These are phyloP conservation scores for Umbilicaria muhlenbergii DNA, from an alignment of 495 filamentous ascomycete species.

Conservation along the genomic window DNA sequence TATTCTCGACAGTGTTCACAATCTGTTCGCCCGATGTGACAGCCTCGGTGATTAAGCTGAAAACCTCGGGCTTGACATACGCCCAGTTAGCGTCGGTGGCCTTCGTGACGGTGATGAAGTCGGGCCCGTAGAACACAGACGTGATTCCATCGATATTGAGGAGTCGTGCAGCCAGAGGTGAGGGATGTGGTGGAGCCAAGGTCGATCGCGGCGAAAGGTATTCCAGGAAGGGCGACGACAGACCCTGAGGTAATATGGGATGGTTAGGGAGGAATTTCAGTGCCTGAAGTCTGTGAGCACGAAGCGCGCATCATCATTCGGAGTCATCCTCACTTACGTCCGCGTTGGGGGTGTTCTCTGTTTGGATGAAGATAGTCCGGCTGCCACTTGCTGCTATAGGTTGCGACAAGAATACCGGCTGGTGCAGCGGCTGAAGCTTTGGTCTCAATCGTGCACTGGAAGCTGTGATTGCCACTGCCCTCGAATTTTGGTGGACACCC, in stretches of 20 bases:
- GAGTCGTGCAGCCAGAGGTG: conserved; percentile 78
- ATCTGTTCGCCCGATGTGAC: conserved; percentile 70
- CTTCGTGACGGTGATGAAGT: conserved; percentile 96
- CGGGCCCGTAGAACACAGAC: conserved; percentile 83
- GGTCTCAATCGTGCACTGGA: conserved; percentile 14
- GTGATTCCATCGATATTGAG: conserved; percentile 85
- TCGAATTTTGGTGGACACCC: conserved; percentile 14
- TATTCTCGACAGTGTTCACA: conserved; percentile 55
- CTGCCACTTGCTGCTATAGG: conserved; percentile 17
- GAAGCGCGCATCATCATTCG: background rate
- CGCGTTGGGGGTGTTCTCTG: conserved; percentile 78
- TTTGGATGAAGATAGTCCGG: conserved; percentile 94
- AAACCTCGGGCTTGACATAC: conserved; percentile 88
- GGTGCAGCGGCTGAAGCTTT: conserved; percentile 16
- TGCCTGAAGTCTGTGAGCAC: conserved; percentile 23
- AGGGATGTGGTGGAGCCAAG: conserved; percentile 75
- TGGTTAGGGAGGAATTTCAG: conserved; percentile 91
- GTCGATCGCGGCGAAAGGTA: conserved; percentile 81
- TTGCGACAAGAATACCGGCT: conserved; percentile 30
- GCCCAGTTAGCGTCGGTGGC: conserved; percentile 76
- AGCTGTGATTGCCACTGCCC: conserved; percentile 15
- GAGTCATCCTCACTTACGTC: conserved; percentile 39
- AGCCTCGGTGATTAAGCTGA: conserved; percentile 82
- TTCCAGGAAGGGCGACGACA: conserved; percentile 69
- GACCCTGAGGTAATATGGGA: conserved; percentile 55